Base-by-base conservation (phyloP, 768 basidiomycete species). In the Boletus coccyginus region DNA sequence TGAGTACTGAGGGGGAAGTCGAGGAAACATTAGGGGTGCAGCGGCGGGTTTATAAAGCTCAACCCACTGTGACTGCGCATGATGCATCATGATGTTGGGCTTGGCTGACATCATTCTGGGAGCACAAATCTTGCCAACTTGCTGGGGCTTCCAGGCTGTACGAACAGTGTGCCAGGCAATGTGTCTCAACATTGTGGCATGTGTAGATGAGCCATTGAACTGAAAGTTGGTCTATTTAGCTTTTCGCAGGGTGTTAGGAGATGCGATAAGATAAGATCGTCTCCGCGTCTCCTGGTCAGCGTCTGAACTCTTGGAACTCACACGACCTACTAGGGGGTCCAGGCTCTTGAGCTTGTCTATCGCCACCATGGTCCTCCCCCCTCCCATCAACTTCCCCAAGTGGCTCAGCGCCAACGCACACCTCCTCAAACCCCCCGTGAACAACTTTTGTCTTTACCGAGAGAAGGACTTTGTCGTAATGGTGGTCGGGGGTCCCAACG, bases 401-500 rank as follows among this genome's bases (percentile, higher is more conserved):
- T 98, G 97, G 97, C 80, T 99, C 43, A 74, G 76, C 5, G 84
- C 92, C 65, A 98, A 98, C 62, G 73, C 75, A 21, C 81, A 94
- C 60, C 78, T 88, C 3, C 79, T 98, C 31, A 80, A 88, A 68
- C 96, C 96, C 3, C 95, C 96, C 0, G 92, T 99, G 45, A 94
- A 94, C 78, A 92, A 95, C 70, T 94, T 84, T 59, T 92, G 91
- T 68, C 67, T 93, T 53, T 92, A 89, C 70, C 80, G 83, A 50
- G 92, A 92, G 38, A 78, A 79, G 29, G 94, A 98, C 69, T 96
- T 89, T 66, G 82, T 91, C 42, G 86, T 96, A n/a, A 98, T 99
- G 96, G 92, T 82, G 7, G 86, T 98, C 24, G 95, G 97, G 10
- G 97, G 96, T 0, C 96, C 96, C 0, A 99, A 99, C 68, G 86